Conservation (phyloP, 495 filamentous ascomycete species). For the Tuber magnatum region DNA sequence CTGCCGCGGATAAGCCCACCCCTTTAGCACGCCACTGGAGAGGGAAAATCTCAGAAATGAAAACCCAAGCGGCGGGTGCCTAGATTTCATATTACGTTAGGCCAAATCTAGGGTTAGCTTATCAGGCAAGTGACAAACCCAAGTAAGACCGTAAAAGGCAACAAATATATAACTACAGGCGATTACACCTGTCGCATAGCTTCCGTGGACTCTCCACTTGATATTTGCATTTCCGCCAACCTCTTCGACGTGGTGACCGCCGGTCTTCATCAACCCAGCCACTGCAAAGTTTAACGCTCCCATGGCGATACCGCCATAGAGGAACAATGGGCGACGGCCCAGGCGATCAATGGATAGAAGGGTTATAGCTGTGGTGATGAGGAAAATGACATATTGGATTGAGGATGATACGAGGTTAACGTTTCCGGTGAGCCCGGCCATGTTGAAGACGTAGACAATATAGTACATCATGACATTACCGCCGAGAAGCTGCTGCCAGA, state of each 20-base stretch:
- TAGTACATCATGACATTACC: conserved; percentile 82
- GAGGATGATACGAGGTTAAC: conserved; percentile 59
- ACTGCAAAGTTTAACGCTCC: conserved; percentile 61
- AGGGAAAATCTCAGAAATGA: conserved; percentile 69
- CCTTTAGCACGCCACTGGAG: conserved; percentile 64
- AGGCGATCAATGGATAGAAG: conserved; percentile 54
- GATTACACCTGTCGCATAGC: conserved; percentile 62
- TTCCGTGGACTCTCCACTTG: conserved; percentile 49
- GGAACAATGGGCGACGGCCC: conserved; percentile 59
- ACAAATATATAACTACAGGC: conserved; percentile 74
- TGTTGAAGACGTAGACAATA: conserved; percentile 61
- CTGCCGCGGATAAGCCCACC: conserved; percentile 63
- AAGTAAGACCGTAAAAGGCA: conserved; percentile 66
- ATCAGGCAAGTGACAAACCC: conserved; percentile 38
- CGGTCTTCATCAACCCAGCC: conserved; percentile 50
- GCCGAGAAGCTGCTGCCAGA: conserved; percentile 77
- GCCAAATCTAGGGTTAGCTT: neutral
- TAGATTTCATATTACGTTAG: conserved; percentile 44
- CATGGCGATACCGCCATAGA: conserved; percentile 65
- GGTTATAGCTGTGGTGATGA: conserved; percentile 52
- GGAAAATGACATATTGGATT: conserved; percentile 70
- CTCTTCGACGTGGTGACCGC: conserved; percentile 52
- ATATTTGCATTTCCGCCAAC: conserved; percentile 63
- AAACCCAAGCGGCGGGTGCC: conserved; percentile 69
- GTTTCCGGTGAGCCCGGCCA: conserved; percentile 58